A percentile compares a stretch with the other conserved stretches of the same genome.
Evolutionary conservation across 2,329 filamentous ascomycete species (phyloP).

Genomic region (Colletotrichum noveboracense): DNA sequence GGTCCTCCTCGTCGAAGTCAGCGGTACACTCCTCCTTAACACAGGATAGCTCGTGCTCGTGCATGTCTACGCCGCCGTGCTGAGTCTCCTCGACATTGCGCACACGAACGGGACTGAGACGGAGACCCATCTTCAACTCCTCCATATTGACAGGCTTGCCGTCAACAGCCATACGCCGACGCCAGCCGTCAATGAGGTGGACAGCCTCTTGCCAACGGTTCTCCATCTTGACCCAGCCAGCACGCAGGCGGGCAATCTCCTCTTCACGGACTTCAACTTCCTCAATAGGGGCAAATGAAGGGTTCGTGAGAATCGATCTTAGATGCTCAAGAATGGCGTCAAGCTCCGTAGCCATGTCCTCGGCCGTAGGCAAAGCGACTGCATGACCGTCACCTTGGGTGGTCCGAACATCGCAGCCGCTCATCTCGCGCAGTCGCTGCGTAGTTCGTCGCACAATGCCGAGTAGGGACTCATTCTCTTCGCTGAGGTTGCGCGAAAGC

Average conservation of each 20-base stretch:
- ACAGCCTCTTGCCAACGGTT: conserved; percentile 88
- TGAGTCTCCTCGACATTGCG: conserved; percentile 55
- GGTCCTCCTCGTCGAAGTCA: conserved; percentile 48
- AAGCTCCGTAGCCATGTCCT: conserved; percentile 78
- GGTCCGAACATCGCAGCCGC: conserved; percentile 50
- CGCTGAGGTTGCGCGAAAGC: conserved; percentile 81
- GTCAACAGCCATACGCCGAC: conserved; percentile 76
- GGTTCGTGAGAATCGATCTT: conserved; percentile 85
- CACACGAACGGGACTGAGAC: conserved; percentile 64
- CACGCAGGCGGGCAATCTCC: conserved; percentile 82
- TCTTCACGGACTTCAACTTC: conserved; percentile 93
- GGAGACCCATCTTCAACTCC: conserved; percentile 71
- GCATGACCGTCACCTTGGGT: conserved; percentile 31
- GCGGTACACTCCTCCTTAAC: conserved; percentile 36
- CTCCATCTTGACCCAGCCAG: conserved; percentile 95
- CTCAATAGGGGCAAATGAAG: conserved; percentile 93
- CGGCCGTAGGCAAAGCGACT: conserved; percentile 40
- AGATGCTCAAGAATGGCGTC: conserved; percentile 81
- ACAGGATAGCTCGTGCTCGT: conserved; percentile 38
- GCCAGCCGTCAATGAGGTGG: conserved; percentile 90
- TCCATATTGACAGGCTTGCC: conserved; percentile 74
- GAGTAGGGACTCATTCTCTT: conserved; percentile 88
- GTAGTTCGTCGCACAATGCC: conserved; percentile 74
- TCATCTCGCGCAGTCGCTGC: conserved; percentile 72
- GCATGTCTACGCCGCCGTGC: conserved; percentile 38